Base-by-base conservation (phyloP, 2,329 filamentous ascomycete species). In the Plectosphaerella sp. region DNA sequence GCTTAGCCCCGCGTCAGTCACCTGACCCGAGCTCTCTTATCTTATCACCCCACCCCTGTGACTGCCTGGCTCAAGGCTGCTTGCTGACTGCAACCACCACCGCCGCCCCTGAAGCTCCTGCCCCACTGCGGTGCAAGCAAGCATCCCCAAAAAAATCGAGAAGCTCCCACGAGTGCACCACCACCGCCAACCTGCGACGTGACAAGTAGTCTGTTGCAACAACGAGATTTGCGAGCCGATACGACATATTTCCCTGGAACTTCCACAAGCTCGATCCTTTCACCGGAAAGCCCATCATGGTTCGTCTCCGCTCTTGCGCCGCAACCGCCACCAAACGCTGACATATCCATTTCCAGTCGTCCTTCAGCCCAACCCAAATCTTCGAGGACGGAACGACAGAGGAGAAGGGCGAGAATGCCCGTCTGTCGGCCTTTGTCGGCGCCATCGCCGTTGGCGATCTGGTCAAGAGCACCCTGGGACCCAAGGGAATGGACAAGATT, bases 401-500 rank as follows among this genome's bases (percentile, higher is more conserved):
- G 76, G 93, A 97, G 78, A 97, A 96, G 78, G 94, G 94, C 65
- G 93, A 97, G 78, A 97, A 97, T 88, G 93, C 94, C 65, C 91
- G 93, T 82, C 87, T 97, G 63, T 88, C 91, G n/a, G 93, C 93
- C 59, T 99, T 99, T 66, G 93, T 99, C 52, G 94, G 94, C 63
- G 94, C 94, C 69, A 99, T 99, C 67, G 94, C 94, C 52, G 94
- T 99, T 46, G 94, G 94, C 50, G 94, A 99, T 65, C 75, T 99
- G 61, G 94, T 99, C 50, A 99, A 99, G 82, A 96, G 90, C 71
- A 97, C 94, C 11, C 77, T 99, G 35, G 94, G 94, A 7, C 94
- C 94, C 37, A 97, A 97, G 78, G 94, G 94, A 62, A 97, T 97
- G 92, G 94, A 97, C 79, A 97, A 96, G 79, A 96, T 96, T 70